Conservation (phyloP, 1,139 yeast genomes). For the Zygosaccharomyces sapae region DNA sequence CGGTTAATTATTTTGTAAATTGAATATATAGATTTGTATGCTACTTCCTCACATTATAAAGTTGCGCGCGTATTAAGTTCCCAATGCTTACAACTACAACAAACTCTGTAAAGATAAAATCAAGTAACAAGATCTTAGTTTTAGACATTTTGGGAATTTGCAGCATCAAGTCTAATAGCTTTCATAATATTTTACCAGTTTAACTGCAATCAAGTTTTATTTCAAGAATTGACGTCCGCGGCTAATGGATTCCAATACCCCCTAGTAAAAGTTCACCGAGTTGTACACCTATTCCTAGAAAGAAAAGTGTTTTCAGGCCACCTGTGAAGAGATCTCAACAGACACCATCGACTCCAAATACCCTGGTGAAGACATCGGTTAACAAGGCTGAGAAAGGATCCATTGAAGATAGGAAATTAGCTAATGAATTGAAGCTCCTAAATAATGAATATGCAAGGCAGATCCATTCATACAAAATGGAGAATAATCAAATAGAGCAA, state of each 20-base stretch:
- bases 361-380: neutral
- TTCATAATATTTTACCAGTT: neutral
- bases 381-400: slow-evolving; percentile 1
- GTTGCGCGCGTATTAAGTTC: neutral
- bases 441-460: slow-evolving; percentile 11
- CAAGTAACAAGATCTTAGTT: no score
- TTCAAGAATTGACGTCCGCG: slow-evolving; percentile 8
- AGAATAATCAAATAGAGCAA: slow-evolving; percentile 35
- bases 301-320: neutral
- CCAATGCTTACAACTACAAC: neutral
- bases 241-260: slow-evolving; percentile 16
- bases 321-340: neutral
- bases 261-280: slow-evolving; percentile 9
- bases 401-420: slow-evolving; percentile 10
- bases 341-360: neutral
- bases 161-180: no score
- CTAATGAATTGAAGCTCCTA: slow-evolving; percentile 8
- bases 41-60: neutral
- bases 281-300: neutral
- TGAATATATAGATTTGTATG: neutral
- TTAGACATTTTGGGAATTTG: no score
- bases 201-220: neutral
- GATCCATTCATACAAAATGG: slow-evolving; percentile 19
- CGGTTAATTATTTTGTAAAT: neutral
- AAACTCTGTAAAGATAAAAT: no score